Conservation (phyloP, 1,284 basidiomycete genomes). For the Fomitopsis palustris region DNA sequence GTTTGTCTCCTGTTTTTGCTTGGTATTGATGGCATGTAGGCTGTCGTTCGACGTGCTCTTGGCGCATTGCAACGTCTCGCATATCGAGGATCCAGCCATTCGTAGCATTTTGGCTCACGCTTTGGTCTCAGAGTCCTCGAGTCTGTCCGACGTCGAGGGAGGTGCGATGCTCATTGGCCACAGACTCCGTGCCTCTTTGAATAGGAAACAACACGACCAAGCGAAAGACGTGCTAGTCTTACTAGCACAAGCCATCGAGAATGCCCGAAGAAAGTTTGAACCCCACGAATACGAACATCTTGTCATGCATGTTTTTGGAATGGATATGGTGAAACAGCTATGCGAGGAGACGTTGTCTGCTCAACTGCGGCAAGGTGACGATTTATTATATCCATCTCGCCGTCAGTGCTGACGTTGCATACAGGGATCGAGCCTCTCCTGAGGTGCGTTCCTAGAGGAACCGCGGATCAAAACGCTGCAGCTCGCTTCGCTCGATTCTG, state of each 20-base stretch:
- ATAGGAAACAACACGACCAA: neutral
- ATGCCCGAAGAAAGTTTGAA: neutral
- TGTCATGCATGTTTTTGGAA: neutral
- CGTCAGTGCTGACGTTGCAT: neutral
- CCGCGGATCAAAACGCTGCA: neutral
- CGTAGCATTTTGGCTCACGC: slow-evolving; percentile 27
- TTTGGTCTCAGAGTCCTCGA: slow-evolving; percentile 25
- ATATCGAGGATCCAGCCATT: slow-evolving; percentile 19
- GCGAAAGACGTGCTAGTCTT: slow-evolving; percentile 13
- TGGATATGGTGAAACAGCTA: neutral
- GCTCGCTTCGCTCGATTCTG: slow-evolving; percentile 28
- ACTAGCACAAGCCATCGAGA: slow-evolving; percentile 10
- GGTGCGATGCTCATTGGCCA: slow-evolving; percentile 39
- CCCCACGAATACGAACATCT: neutral
- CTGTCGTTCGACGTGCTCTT: slow-evolving; percentile 44
- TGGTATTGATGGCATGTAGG: slow-evolving; percentile 23
- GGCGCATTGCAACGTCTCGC: slow-evolving; percentile 31
- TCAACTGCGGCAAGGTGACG: slow-evolving; percentile 32
- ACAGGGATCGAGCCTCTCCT: neutral
- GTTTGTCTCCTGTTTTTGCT: neutral
- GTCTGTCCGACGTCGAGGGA: slow-evolving; percentile 30
- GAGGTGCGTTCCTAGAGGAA: neutral
- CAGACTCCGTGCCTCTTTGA: slow-evolving; percentile 20
- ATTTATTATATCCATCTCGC: neutral
- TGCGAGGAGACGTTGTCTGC: slow-evolving; percentile 15